These are phyloP conservation scores for Trichoderma pleuroti DNA, from an alignment of 2,329 filamentous ascomycete species.

Conservation along the genomic window DNA sequence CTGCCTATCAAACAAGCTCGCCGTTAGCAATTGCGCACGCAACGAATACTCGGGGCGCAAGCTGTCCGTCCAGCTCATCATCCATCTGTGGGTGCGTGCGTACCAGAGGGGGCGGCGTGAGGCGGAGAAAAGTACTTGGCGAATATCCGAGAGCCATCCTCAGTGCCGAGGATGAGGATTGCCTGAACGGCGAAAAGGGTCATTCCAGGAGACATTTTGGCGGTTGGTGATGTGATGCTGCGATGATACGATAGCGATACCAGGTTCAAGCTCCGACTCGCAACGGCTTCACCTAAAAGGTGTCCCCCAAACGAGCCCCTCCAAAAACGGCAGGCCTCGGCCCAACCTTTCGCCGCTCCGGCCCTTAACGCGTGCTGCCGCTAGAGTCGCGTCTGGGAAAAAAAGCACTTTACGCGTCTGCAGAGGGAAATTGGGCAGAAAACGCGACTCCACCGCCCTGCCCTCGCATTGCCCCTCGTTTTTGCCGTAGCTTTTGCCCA, in stretches of 20 bases:
- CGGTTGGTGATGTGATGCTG: constrained; percentile 8
- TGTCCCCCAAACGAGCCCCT: constrained; percentile 27
- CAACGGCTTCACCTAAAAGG: constrained; percentile 10
- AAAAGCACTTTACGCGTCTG: constrained; percentile 43
- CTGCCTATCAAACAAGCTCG: constrained; percentile 32
- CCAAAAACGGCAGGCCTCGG: constrained; percentile 29
- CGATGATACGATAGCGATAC: constrained; percentile 6
- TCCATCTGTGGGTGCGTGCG: neutral
- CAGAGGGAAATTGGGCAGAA: constrained; percentile 10
- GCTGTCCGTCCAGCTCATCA: neutral
- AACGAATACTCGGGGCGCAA: constrained; percentile 13
- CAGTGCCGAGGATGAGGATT: constrained; percentile 73
- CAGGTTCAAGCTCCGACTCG: neutral
- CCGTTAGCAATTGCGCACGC: constrained; percentile 28
- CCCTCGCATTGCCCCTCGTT: constrained; percentile 24
- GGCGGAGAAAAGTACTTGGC: constrained; percentile 82
- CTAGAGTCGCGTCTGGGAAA: constrained; percentile 18
- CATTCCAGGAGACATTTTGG: constrained; percentile 67
- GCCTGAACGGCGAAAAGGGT: constrained; percentile 74
- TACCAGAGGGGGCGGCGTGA: constrained; percentile 43
- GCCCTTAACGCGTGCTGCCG: constrained; percentile 21
- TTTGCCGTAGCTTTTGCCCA: constrained; percentile 20
- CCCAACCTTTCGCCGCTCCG: constrained; percentile 33
- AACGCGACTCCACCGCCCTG: constrained; percentile 26
- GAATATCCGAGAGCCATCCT: constrained; percentile 88